Percentiles rank a stretch among this genome's conserved stretches.
Evolutionary conservation across 2,329 filamentous ascomycete species (phyloP).

Genomic region (Beauveria sp.): DNA sequence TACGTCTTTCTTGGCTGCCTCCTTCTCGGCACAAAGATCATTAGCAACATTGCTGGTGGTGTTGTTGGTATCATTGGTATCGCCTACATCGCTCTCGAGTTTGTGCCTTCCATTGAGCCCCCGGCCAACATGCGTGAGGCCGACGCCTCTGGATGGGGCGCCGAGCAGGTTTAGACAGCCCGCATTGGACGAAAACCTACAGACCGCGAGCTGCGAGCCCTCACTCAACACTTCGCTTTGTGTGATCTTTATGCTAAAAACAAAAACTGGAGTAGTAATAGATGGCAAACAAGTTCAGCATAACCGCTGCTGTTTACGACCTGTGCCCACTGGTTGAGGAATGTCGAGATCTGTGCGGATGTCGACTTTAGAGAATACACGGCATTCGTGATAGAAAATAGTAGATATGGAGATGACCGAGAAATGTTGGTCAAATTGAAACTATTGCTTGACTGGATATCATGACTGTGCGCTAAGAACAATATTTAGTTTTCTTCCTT

Average conservation of each 20-base stretch:
- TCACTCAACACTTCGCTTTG: background rate
- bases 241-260: background rate
- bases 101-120: conserved; percentile 70
- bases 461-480: background rate
- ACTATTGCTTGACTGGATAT: background rate
- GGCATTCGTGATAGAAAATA: background rate
- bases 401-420: background rate
- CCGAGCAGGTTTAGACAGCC: conserved; percentile 59
- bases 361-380: background rate
- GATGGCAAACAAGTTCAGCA: background rate
- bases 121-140: conserved; percentile 76
- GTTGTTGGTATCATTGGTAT: conserved; percentile 73
- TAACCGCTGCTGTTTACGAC: background rate
- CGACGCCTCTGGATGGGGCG: conserved; percentile 62
- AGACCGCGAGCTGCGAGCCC: background rate
- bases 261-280: background rate
- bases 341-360: background rate
- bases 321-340: background rate
- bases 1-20: conserved; percentile 93
- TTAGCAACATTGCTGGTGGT: conserved; percentile 68
- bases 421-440: background rate
- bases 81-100: conserved; percentile 68
- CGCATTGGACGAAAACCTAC: too few relatives aligned
- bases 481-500: conserved; percentile 3
- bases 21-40: conserved; percentile 59